Conservation (phyloP, 1,139 yeast genomes). For the Taiozyma sp. region DNA sequence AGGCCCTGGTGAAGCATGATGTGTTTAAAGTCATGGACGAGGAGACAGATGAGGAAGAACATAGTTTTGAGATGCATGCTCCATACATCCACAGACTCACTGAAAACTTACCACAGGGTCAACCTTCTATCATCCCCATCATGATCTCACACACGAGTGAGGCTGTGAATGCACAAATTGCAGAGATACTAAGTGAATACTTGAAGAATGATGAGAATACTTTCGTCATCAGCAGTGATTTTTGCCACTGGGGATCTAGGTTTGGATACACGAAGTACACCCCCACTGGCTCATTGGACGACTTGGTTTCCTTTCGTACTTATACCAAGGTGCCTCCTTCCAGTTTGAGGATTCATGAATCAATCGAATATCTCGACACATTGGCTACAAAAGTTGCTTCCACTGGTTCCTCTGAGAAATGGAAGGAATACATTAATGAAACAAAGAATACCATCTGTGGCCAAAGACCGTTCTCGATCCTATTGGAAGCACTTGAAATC, state of each 20-base stretch:
- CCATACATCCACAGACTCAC: slow-evolving; percentile 60
- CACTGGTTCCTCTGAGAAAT: slow-evolving; percentile 39
- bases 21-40: slow-evolving; percentile 52
- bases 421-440: slow-evolving; percentile 57
- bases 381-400: slow-evolving; percentile 63
- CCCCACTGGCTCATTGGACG: slow-evolving; percentile 22
- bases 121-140: slow-evolving; percentile 67
- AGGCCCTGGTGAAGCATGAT: slow-evolving; percentile 30
- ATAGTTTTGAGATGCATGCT: slow-evolving; percentile 91
- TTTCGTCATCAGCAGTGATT: slow-evolving; percentile 82
- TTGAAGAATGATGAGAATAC: slow-evolving; percentile 53
- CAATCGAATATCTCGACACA: slow-evolving; percentile 68
- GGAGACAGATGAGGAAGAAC: slow-evolving; percentile 77
- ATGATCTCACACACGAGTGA: slow-evolving; percentile 62
- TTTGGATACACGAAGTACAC: slow-evolving; percentile 68
- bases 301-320: slow-evolving; percentile 18
- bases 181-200: slow-evolving; percentile 46
- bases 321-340: slow-evolving; percentile 20
- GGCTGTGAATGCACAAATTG: slow-evolving; percentile 39
- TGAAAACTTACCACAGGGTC: slow-evolving; percentile 30
- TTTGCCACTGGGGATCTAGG: slow-evolving; percentile 92
- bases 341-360: slow-evolving; percentile 49
- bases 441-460: slow-evolving; percentile 96
- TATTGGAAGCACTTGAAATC: slow-evolving; percentile 48
- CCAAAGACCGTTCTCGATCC: slow-evolving; percentile 68